Evolutionary conservation across 148 eudicot genomes (phyloP), one percentile per base, ranked within the genome.

Genomic region (Pouteria glomerata): DNA sequence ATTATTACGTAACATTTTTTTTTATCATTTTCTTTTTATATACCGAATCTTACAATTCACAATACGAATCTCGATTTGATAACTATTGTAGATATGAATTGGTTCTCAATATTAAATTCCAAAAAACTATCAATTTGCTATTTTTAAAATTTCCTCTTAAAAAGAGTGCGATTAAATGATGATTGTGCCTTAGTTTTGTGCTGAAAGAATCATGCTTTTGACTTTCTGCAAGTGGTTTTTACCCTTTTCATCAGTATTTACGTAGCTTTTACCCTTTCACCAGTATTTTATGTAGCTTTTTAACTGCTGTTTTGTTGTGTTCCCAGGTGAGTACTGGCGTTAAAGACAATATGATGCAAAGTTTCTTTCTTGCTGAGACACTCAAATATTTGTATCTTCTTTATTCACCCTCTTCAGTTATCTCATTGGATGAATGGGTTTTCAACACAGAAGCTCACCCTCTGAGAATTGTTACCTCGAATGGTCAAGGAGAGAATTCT

Each of bases 401-500:
- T 27, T 91, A 85, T 70, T 87, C 97, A 69, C 97, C 95, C 16
- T 47, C 95, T 62, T 82, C 92, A n/a, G 90, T 89, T 52, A 87
- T 91, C 47, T 31, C 95, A 8, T 73, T 91, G 27, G 90, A 91
- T 35, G 87, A 89, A 80, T 91, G 97, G 97, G 97, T 91, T 55
- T 91, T 89, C 77, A 91, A 91, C 80, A 91, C 97, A 1, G 97
- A 91, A 76, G 97, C 97, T 41, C 97, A 91, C 82, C 97, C 97
- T 3, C 63, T 91, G 60, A 82, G 59, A 79, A 89, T 91, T 12
- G 90, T 90, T 16, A 56, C 88, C 47, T 87, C 93, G 39, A 60
- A 70, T 39, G 81, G 52, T 56, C 71, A 51, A 18, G 75, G 63
- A 37, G 78, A 69, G 19, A 69, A 78, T 29, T 66, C 6, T 51